phyloP scores from a whole-genome alignment of 2,329 filamentous ascomycete species.

The Aspergillus pseudotamarii region DNA sequence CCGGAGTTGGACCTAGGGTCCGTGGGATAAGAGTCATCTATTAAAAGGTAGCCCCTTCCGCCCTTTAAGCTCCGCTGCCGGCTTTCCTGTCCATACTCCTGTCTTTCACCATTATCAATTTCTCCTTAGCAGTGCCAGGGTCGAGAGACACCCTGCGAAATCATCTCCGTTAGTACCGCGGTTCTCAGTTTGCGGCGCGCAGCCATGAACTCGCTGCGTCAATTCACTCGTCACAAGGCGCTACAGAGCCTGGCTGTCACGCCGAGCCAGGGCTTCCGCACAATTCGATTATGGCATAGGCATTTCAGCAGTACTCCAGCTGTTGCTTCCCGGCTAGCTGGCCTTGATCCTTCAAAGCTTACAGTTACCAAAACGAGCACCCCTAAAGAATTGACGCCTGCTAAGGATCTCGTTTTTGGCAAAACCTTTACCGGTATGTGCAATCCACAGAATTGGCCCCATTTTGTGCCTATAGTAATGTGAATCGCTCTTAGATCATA shows the following conservation, averaged over 20 bases:
- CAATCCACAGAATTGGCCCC: background rate
- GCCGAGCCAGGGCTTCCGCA: constrained; percentile 26
- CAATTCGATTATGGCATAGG: constrained; percentile 50
- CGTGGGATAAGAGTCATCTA: constrained; percentile 30
- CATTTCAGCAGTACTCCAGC: constrained; percentile 47
- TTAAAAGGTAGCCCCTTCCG: constrained; percentile 15
- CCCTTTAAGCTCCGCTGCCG: constrained; percentile 18
- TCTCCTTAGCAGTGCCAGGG: background rate
- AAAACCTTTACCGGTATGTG: constrained; percentile 79
- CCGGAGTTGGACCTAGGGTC: constrained; percentile 33
- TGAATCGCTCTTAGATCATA: constrained; percentile 71
- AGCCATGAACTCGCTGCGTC: constrained; percentile 39
- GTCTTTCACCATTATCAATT: background rate
- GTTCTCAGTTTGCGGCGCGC: background rate
- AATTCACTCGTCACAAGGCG: constrained; percentile 37
- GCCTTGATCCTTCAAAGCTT: constrained; percentile 77
- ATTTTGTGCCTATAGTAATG: constrained; percentile 22
- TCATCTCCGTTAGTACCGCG: background rate
- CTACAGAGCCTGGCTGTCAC: constrained; percentile 28
- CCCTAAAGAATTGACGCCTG: constrained; percentile 73
- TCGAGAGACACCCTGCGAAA: background rate
- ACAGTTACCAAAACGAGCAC: constrained; percentile 71
- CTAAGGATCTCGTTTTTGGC: constrained; percentile 86
- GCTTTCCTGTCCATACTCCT: background rate
- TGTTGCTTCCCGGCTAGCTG: constrained; percentile 52